These are phyloP conservation scores for Saccharomycopsis fodiens DNA, from an alignment of 805 yeast species.

Conservation along the genomic window DNA sequence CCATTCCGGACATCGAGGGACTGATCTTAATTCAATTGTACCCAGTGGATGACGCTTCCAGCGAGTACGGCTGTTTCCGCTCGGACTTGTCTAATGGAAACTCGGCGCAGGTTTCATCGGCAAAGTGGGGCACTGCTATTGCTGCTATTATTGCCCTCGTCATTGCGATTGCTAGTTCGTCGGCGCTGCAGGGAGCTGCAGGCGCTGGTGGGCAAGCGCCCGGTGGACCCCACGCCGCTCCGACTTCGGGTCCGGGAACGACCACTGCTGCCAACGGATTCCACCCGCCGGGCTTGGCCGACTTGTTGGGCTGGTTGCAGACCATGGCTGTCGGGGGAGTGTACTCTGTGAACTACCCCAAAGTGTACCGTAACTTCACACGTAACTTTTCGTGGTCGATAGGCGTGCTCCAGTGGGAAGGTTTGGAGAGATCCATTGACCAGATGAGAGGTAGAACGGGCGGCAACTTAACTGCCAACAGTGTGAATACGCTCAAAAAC, in stretches of 20 bases:
- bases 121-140: constrained; percentile 25
- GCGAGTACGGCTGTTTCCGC: constrained; percentile 18
- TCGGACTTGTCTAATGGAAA: constrained; percentile 28
- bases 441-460: constrained; percentile 25
- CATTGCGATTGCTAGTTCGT: constrained; percentile 19
- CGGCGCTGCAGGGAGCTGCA: constrained; percentile 18
- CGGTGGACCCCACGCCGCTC: constrained; percentile 17
- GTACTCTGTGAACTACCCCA: constrained; percentile 27
- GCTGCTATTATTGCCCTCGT: constrained; percentile 26
- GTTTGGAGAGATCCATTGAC: constrained; percentile 27
- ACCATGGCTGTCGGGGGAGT: constrained; percentile 27
- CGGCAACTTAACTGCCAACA: constrained; percentile 24
- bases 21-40: constrained; percentile 21
- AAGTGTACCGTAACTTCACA: constrained; percentile 26
- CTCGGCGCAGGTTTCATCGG: constrained; percentile 23
- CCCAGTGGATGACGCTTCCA: constrained; percentile 5
- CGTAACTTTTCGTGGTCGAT: constrained; percentile 28
- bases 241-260: constrained; percentile 20
- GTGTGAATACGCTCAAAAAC: constrained; percentile 15
- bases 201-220: constrained; percentile 15
- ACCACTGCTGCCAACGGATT: constrained; percentile 21
- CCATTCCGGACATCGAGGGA: constrained; percentile 30
- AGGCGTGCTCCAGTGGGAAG: constrained; percentile 26
- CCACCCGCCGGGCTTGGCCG: constrained; percentile 25
- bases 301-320: constrained; percentile 26